Percentiles rank a stretch among this genome's conserved stretches.
Conservation (phyloP, 1,284 basidiomycete species). For the Phellopilus nigrolimitatus region DNA sequence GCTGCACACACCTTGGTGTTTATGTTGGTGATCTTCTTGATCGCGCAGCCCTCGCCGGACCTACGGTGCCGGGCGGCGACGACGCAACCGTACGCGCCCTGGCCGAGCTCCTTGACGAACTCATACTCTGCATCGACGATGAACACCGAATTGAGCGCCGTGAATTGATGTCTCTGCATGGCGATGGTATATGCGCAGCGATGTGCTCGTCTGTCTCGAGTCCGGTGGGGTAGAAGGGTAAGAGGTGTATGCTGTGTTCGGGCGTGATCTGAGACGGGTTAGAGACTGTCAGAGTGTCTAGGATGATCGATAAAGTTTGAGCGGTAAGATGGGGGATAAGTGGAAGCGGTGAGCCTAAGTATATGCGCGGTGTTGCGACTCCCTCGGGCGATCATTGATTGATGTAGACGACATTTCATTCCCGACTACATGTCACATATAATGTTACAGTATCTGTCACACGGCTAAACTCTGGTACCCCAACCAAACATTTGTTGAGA, state of each 20-base stretch:
- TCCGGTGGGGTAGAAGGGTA: not conserved
- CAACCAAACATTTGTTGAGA: no score
- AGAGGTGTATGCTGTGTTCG: not conserved
- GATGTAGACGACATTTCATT: not conserved
- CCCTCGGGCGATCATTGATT: not conserved
- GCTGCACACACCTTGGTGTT: slow-evolving; percentile 73
- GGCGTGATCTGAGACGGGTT: not conserved
- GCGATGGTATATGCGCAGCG: not conserved
- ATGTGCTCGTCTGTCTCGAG: not conserved
- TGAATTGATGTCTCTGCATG: slow-evolving; percentile 68
- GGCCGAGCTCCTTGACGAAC: slow-evolving; percentile 93
- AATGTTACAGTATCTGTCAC: no score
- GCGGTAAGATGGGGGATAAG: no score
- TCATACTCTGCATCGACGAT: slow-evolving; percentile 89
- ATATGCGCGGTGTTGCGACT: not conserved
- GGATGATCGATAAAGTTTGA: slow-evolving; percentile 1
- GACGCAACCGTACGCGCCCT: slow-evolving; percentile 92
- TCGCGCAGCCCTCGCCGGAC: slow-evolving; percentile 87
- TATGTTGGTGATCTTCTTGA: slow-evolving; percentile 97
- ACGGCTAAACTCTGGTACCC: no score
- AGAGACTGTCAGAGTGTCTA: no score
- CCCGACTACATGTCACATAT: no score
- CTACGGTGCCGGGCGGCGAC: slow-evolving; percentile 81
- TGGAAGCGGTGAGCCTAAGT: no score
- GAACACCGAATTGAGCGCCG: slow-evolving; percentile 77